Base-by-base conservation (phyloP, 2,329 filamentous ascomycete species). In the Bipolaris bicolor region DNA sequence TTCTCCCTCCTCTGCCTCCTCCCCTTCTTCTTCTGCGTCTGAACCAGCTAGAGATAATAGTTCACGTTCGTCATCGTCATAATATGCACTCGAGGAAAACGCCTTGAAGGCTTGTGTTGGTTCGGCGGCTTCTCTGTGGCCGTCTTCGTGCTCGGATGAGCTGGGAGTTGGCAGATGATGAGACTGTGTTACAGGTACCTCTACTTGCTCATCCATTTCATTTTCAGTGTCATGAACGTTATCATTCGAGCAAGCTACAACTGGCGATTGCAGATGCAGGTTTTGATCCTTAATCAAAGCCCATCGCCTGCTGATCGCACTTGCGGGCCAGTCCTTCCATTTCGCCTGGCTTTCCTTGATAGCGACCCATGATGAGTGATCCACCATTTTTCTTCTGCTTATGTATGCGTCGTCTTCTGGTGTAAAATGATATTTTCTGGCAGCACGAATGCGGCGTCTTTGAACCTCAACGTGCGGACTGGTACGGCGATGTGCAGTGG, bases 331-430 rank as follows among this genome's bases (percentile, higher is more conserved):
- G 3, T 55, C 13, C 15, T 49, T 58, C 69, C 68, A 71, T 24
- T 69, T 63, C 5, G 52, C 22, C 43, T 56, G 61, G 36, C 67
- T 63, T 1, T 48, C 61, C 15, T 58, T 62, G 22, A 71, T 70
- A 10, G 60, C 65, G 11, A 49, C 34, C 65, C 70, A 77, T 0
- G 71, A 54, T 1, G 65, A 51, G 26, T 71, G 65, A 7, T 72
- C 57, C 2, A 69, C 52, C 37, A 63, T 51, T 39, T 59, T 74
- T 15, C 67, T 64, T 52, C 71, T 63, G n/a, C 75, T 65, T n/a
- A 79, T 69, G 22, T 77, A 69, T 26, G 70, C 57, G 34, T 77
- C 69, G 18, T 78, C 74, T 40, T 73, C 71, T 34, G 65, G 56
- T 6, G 61, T 72, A 48, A 76, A 78, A 7, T 31, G 10, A n/a